Conservation (phyloP, 2,329 filamentous ascomycete species). For the Aspergillus novoparasiticus region DNA sequence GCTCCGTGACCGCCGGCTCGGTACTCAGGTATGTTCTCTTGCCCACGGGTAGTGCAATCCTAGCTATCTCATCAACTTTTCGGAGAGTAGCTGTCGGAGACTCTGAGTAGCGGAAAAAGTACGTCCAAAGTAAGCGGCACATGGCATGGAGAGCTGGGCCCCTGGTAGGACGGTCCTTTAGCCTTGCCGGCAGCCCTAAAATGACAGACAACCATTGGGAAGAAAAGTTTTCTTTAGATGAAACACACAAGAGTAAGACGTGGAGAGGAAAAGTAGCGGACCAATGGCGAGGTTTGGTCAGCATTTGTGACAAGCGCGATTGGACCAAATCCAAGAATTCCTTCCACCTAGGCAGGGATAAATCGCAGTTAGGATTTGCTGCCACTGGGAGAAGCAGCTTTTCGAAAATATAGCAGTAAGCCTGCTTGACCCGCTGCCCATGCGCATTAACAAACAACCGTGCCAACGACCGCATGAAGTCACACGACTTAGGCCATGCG, state of each 20-base stretch:
- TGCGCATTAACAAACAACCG: slow-evolving; percentile 83
- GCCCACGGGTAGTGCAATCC: slow-evolving; percentile 76
- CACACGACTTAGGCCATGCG: slow-evolving; percentile 82
- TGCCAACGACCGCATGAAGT: slow-evolving; percentile 80
- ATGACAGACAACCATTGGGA: slow-evolving; percentile 85
- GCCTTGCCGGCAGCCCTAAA: slow-evolving; percentile 72
- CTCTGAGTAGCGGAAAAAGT: slow-evolving; percentile 83
- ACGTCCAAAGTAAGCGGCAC: slow-evolving; percentile 90
- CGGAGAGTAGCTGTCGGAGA: slow-evolving; percentile 66
- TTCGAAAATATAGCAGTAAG: slow-evolving; percentile 90
- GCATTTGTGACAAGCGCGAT: slow-evolving; percentile 78
- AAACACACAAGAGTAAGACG: slow-evolving; percentile 83
- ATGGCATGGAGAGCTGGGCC: slow-evolving; percentile 84
- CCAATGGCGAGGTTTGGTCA: slow-evolving; percentile 93
- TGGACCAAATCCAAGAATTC: slow-evolving; percentile 79
- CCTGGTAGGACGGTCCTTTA: slow-evolving; percentile 80
- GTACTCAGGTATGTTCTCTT: slow-evolving; percentile 80
- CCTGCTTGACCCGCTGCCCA: slow-evolving; percentile 86
- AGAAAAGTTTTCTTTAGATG: slow-evolving; percentile 78
- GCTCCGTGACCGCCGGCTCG: slow-evolving; percentile 81
- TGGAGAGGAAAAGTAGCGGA: slow-evolving; percentile 83
- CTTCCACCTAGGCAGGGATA: slow-evolving; percentile 81
- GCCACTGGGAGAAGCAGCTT: slow-evolving; percentile 85
- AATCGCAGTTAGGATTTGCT: slow-evolving; percentile 73
- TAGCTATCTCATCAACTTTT: slow-evolving; percentile 88